These are phyloP conservation scores for Acanthamoeba culbertsoni DNA, from an alignment of 208 protist genomes.

Conservation along the genomic window DNA sequence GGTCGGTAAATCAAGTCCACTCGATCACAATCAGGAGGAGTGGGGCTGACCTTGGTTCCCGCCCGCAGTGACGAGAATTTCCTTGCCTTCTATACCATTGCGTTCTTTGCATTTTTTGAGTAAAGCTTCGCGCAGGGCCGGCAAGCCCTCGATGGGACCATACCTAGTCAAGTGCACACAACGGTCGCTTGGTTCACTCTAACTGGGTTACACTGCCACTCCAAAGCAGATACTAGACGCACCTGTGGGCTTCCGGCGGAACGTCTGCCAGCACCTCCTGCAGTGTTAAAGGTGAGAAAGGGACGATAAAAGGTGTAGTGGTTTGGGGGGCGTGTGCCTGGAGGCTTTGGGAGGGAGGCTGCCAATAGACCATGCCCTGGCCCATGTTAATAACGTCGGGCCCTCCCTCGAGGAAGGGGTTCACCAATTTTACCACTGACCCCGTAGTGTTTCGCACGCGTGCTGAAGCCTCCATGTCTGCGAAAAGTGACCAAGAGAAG, in stretches of 20 bases:
- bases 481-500: too few relatives aligned
- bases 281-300: neutral
- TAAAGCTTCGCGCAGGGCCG: neutral
- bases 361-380: constrained; percentile 19
- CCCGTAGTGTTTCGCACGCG: neutral
- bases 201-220: neutral
- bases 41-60: neutral
- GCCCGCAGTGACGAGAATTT: neutral
- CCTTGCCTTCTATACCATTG: constrained; percentile 19
- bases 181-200: neutral
- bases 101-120: neutral
- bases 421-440: neutral
- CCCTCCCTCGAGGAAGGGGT: neutral
- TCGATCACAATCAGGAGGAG: neutral
- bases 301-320: neutral
- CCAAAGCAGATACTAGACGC: neutral
- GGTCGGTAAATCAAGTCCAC: neutral
- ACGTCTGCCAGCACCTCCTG: neutral
- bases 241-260: neutral
- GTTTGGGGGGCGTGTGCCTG: neutral
- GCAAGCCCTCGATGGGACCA: constrained; percentile 1
- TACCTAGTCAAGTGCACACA: neutral
- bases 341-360: neutral
- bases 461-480: neutral
- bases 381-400: neutral